phyloP scores from a whole-genome alignment of 345 rosid genomes.

The Pelargonium nanum region DNA sequence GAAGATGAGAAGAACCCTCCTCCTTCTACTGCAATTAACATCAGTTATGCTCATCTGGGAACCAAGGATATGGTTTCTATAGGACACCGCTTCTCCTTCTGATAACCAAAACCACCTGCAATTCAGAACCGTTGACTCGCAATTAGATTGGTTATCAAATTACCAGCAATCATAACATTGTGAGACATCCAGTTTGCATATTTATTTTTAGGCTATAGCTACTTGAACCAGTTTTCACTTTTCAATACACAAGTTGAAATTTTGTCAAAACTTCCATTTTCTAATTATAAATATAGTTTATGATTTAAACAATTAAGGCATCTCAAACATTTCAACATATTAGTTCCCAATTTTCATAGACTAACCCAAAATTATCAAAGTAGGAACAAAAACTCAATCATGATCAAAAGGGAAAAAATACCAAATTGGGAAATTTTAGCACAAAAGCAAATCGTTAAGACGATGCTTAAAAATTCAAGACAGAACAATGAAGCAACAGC shows the following conservation, averaged over 20 bases:
- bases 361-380: background rate
- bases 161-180: background rate
- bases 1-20: slow-evolving; percentile 98
- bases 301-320: background rate
- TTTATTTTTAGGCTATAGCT: too few species aligned
- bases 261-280: background rate
- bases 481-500: background rate
- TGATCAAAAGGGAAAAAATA: too few species aligned
- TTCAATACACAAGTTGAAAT: background rate
- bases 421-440: background rate
- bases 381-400: too few species aligned
- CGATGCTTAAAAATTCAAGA: background rate
- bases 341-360: background rate
- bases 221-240: background rate
- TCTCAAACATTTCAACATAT: background rate
- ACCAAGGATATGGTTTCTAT: slow-evolving; percentile 10
- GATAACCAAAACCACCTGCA: background rate
- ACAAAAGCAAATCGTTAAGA: background rate
- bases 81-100: background rate
- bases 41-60: slow-evolving; percentile 68
- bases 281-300: too few species aligned
- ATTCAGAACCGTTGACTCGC: background rate
- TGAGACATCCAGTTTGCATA: background rate
- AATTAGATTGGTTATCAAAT: background rate
- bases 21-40: slow-evolving; percentile 98